A percentile compares a stretch with the other conserved stretches of the same genome.
Evolutionary conservation across 495 filamentous ascomycete genomes (phyloP).

Genomic region (Talaromyces ruber): DNA sequence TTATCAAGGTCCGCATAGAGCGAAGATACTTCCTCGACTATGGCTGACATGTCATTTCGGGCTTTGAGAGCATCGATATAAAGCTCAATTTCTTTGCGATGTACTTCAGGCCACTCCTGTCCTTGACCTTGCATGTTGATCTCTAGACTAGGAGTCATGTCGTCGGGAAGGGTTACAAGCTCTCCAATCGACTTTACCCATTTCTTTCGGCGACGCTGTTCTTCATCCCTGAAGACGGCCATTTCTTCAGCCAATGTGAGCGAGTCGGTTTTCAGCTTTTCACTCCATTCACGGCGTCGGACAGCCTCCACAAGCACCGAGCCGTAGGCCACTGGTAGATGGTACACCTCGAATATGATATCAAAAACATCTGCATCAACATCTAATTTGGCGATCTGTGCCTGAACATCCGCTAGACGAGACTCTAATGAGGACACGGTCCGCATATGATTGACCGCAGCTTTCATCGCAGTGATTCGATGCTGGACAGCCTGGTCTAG

Average conservation of each 20-base stretch:
- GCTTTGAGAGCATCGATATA: constrained; percentile 44
- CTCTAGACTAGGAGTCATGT: constrained; percentile 68
- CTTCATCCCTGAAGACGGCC: constrained; percentile 82
- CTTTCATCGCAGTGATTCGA: constrained; percentile 49
- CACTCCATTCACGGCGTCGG: constrained; percentile 78
- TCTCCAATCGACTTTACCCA: constrained; percentile 77
- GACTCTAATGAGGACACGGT: constrained; percentile 71
- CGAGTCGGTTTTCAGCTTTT: constrained; percentile 80
- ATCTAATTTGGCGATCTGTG: constrained; percentile 61
- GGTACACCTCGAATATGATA: constrained; percentile 61
- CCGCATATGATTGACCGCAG: constrained; percentile 64
- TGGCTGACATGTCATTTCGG: constrained; percentile 29
- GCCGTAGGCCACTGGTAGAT: constrained; percentile 82
- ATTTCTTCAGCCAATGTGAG: constrained; percentile 83
- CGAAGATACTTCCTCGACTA: constrained; percentile 54
- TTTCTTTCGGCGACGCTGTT: constrained; percentile 75
- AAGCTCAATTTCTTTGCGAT: constrained; percentile 44
- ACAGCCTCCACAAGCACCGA: constrained; percentile 80
- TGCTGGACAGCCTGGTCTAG: constrained; percentile 57
- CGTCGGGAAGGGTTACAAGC: constrained; percentile 47
- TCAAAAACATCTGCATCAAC: constrained; percentile 67
- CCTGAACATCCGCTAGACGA: constrained; percentile 57
- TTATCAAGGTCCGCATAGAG: constrained; percentile 52
- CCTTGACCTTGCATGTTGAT: constrained; percentile 78
- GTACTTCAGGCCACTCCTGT: constrained; percentile 62